Evolutionary conservation across 768 basidiomycete species (phyloP).

Genomic region (Lactifluus rugatus): DNA sequence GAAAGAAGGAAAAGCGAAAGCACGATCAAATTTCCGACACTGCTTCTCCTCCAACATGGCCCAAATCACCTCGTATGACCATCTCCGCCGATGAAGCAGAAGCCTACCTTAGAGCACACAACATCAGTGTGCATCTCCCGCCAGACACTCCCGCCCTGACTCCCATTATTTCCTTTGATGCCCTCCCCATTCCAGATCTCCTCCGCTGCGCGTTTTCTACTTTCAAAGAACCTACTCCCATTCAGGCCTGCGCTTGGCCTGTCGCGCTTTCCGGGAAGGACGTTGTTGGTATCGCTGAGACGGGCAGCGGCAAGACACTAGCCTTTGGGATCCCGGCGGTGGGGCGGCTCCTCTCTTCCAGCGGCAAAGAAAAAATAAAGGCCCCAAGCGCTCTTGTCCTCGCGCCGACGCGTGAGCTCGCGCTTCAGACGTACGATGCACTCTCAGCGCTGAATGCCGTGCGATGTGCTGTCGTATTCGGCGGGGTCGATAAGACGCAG

Average conservation of each 20-base stretch:
- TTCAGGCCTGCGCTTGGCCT: conserved; percentile 95
- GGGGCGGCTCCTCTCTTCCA: conserved; percentile 44
- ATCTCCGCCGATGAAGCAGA: conserved; percentile 20
- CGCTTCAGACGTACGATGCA: conserved; percentile 88
- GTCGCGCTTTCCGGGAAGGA: conserved; percentile 73
- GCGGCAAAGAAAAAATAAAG: conserved; percentile 27
- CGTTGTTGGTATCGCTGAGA: conserved; percentile 94
- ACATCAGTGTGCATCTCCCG: conserved; percentile 59
- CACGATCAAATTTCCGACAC: conserved; percentile 25
- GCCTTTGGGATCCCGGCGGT: conserved; percentile 93
- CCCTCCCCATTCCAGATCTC: conserved; percentile 54
- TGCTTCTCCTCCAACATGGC: conserved; percentile 15
- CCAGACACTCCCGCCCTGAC: conserved; percentile 35
- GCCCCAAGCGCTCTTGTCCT: conserved; percentile 54
- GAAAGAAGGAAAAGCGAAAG: conserved; percentile 29
- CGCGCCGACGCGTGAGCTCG: conserved; percentile 93
- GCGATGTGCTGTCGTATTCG: conserved; percentile 80
- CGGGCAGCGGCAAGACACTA: conserved; percentile 94
- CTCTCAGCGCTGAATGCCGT: conserved; percentile 67
- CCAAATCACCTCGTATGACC: conserved; percentile 9
- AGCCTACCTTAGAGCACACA: conserved; percentile 57
- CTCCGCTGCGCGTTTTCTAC: conserved; percentile 53
- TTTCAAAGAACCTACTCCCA: conserved; percentile 87
- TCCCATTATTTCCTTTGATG: conserved; percentile 68
- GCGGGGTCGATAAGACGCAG: conserved; percentile 85